Evolutionary conservation across 345 rosid genomes (phyloP), one percentile per base, ranked within the genome.

Genomic region (Acer campestre): DNA sequence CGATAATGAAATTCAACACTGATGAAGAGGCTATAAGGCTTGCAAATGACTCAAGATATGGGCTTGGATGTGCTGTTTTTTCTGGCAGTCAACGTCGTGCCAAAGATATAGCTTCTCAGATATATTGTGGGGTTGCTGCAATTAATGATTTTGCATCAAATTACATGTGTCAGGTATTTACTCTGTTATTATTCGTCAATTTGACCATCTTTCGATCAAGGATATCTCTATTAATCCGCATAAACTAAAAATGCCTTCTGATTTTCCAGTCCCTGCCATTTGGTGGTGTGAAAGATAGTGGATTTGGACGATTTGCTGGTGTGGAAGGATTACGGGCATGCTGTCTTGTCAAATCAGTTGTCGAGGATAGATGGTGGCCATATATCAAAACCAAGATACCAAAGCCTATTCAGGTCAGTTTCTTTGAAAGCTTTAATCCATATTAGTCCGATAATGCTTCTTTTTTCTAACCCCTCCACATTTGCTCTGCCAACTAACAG

Each of bases 301-400:
- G 99, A 73, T 96, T 92, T 77, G 99, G 98, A 59, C 79, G 99
- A 66, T 96, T 96, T 82, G 99, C 95, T 11, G 99, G 98, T 1
- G 77, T 96, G 20, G 99, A 96, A 89, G 99, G 99, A 62, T 79
- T 96, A 77, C 87, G 98, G 79, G 98, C 97, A 68, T 96, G 97
- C 84, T 96, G 99, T 78, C 94, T 96, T 17, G 94, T 92, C 71
- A 96, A 94, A 83, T 88, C 98, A 2, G 98, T 96, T 31, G 98
- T 92, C 3, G 98, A 96, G 83, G 99, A 96, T 83, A 89, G 98
- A 44, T 94, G 90, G 90, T 94, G 99, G 99, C 99, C 99, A 2
- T 91, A 82, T 67, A 79, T 96, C 77, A 94, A 92, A 87, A 96
- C 99, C 48, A 84, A 79, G 81, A 96, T 96, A 62, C 98, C 98